Base-by-base conservation (phyloP, 495 filamentous ascomycete genomes). In the Penicillium steckii region DNA sequence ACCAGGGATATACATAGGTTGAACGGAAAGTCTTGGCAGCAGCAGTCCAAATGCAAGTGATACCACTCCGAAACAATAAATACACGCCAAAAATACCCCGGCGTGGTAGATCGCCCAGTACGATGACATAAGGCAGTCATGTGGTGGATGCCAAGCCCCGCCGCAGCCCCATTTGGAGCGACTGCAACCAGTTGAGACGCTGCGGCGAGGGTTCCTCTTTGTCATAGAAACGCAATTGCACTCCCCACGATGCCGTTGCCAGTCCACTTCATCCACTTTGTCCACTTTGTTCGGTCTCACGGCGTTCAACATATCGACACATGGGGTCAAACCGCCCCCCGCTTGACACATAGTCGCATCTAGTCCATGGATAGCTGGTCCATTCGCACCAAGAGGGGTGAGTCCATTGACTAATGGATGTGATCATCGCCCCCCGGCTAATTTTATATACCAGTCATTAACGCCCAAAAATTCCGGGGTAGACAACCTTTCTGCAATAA, bases 401-500 rank as follows among this genome's bases (percentile, higher is more conserved):
- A 18, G 33, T 3, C 52, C 23, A 46, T 58, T 62, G 55, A 58
- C 59, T 62, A 62, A 62, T 55, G 52, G 23, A 55, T 58, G 55
- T 30, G 48, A 58, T 58, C 51, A 61, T 61, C 50, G 35, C 50
- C 50, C 48, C 44, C 24, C 22, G 44, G 30, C 57, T 60, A 56
- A 53, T 50, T 51, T 61, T 55, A 57, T 60, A 58, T 50, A 37
- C 50, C 41, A 50, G 27, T 53, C 30, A 47, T 25, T 35, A 5
- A 32, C 43, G 19, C 35, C 46, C 38, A 35, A 41, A 53, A 33
- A 65, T 46, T 65, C 62, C 35, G 62, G 59, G 62, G 59, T 65
- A 59, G 53, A 37, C 35, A 41, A 52, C 10, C 24, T 23, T 35
- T 46, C 33, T 55, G 32, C 33, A 57, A 23, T 44, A 45, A 46